Evolutionary conservation across 768 basidiomycete species (phyloP).

Genomic region (Nidula microcarpa): DNA sequence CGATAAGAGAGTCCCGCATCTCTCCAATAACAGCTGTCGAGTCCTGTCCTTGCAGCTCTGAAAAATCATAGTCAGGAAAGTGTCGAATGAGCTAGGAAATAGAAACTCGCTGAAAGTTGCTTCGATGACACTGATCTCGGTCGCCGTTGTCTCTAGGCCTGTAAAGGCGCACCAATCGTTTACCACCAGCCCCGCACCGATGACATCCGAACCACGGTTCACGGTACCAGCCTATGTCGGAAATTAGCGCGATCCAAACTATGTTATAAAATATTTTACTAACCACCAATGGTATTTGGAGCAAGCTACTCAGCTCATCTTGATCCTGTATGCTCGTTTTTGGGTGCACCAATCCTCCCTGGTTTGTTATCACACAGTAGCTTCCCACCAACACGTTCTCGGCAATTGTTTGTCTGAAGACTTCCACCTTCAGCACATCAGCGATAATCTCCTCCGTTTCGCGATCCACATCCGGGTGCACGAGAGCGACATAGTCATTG

Average conservation of each 20-base stretch:
- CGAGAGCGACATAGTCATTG: constrained; percentile 98
- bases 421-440: constrained; percentile 97
- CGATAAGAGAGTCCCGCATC: constrained; percentile 89
- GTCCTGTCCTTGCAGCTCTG: constrained; percentile 85
- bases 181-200: constrained; percentile 96
- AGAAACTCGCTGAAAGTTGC: constrained; percentile 85
- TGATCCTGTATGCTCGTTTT: constrained; percentile 97
- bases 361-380: constrained; percentile 93
- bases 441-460: constrained; percentile 99
- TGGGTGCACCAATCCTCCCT: constrained; percentile 97
- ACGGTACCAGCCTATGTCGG: constrained; percentile 87
- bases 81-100: neutral
- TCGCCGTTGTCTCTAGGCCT: constrained; percentile 99
- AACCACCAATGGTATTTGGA: constrained; percentile 94
- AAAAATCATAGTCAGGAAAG: constrained; percentile 1
- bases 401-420: constrained; percentile 96
- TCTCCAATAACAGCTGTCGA: constrained; percentile 82
- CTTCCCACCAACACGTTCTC: constrained; percentile 96
- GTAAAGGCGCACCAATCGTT: constrained; percentile 99
- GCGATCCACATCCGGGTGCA: constrained; percentile 96
- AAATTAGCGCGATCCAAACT: neutral
- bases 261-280: constrained; percentile 24
- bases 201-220: constrained; percentile 96
- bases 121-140: constrained; percentile 97
- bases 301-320: constrained; percentile 90